Base-by-base conservation (phyloP, 2,329 filamentous ascomycete species). In the Nannizziopsis arthrosporioides region DNA sequence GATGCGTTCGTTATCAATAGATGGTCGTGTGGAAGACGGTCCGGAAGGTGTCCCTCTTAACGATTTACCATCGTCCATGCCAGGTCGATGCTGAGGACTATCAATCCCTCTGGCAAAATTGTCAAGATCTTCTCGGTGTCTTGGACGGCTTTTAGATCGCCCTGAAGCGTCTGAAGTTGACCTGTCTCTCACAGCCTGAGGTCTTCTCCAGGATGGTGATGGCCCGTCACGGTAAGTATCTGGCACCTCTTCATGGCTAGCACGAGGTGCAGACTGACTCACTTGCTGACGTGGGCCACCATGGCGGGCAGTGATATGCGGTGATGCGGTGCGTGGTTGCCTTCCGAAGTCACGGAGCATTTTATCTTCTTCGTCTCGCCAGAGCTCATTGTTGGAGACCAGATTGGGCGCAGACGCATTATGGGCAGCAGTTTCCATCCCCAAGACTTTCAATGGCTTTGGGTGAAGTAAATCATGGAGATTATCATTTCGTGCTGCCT, bases 131-230 rank as follows among this genome's bases (percentile, higher is more conserved):
- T 78, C 75, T 27, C 72, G 71, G 50, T 71, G 68, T 39, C 70
- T 64, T 38, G 67, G 65, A 37, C 73, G 72, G 57, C 76, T 79
- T 53, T 72, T 72, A 6, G 76, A 78, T 22, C 76, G 71, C 22
- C 69, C 70, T 44, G 70, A 72, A 2, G 71, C 66, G 47, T 73
- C 71, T 5, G 77, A 80, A 53, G 69, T 73, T 5, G 77, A 77
- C 43, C 77, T 72, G 51, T 75, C 72, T 44, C 76, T 66, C 22
- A 61, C 64, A 15, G 64, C 64, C 11, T n/a, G 39, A 3, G 39
- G 40, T 42, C 61, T 62, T 53, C 62, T 63, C 50, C 60, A 65
- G 3, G 71, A 60, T 15, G 72, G 63, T 5, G 66, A 30, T 55
- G 53, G 11, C 56, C 60, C 47, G 54, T 64, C 65, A 37, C 57